These are phyloP conservation scores for Neopestalotiopsis rosae DNA, from an alignment of 2,329 filamentous ascomycete species.

Conservation along the genomic window DNA sequence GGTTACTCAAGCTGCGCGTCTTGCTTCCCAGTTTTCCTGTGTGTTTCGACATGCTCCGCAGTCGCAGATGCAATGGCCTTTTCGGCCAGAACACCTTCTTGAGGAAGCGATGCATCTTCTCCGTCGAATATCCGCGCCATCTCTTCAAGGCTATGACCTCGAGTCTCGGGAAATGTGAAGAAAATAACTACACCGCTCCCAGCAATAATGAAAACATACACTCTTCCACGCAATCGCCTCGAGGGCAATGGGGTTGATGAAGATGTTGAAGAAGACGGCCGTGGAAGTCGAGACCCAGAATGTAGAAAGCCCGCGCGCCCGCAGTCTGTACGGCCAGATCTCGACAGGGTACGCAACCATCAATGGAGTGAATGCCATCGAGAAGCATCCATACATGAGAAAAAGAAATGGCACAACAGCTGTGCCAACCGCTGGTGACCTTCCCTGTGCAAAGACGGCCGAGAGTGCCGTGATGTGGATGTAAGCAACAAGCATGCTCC, in stretches of 20 bases:
- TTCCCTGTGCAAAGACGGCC: conserved; percentile 19
- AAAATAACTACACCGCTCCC: conserved; percentile 41
- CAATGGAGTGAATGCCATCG: conserved; percentile 38
- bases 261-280: conserved; percentile 40
- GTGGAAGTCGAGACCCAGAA: conserved; percentile 8
- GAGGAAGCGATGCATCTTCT: neutral
- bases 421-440: conserved; percentile 22
- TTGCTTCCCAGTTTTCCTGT: neutral
- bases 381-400: conserved; percentile 38
- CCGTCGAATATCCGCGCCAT: conserved; percentile 36
- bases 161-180: conserved; percentile 42
- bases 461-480: conserved; percentile 21
- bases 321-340: conserved; percentile 32
- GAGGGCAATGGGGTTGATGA: conserved; percentile 47
- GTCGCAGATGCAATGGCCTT: neutral
- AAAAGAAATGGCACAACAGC: conserved; percentile 39
- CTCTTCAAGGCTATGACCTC: conserved; percentile 36
- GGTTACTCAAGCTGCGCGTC: neutral
- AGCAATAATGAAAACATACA: conserved; percentile 42
- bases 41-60: neutral
- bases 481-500: conserved; percentile 25
- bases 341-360: conserved; percentile 35
- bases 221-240: conserved; percentile 41
- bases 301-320: conserved; percentile 26
- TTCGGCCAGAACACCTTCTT: neutral